Evolutionary conservation across 257 asterid species (phyloP).

Genomic region (Solanum boliviense): DNA sequence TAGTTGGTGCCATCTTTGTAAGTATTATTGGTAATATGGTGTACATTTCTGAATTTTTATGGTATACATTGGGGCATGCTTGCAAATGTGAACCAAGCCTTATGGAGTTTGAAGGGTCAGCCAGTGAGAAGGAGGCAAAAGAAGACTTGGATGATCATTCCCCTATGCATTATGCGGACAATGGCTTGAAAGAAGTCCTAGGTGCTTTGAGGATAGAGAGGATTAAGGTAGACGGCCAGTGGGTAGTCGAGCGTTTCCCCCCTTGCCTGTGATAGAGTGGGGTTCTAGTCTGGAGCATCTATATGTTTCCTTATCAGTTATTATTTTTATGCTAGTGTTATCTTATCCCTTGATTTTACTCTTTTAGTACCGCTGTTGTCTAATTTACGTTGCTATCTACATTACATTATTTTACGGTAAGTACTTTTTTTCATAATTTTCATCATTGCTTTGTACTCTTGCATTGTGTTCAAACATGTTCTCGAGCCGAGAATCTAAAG

Average conservation of each 20-base stretch:
- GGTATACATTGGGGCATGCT: neutral
- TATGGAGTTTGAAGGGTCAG: neutral
- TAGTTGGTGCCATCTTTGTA: neutral
- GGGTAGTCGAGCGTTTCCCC: neutral
- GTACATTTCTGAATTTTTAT: neutral
- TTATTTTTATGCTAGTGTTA: neutral
- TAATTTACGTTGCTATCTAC: neutral
- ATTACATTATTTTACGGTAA: neutral
- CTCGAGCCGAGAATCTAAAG: neutral
- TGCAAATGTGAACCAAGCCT: neutral
- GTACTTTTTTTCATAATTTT: neutral
- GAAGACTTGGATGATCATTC: neutral
- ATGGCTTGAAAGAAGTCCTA: neutral
- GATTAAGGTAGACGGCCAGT: neutral
- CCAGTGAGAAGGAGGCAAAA: neutral
- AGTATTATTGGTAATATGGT: neutral
- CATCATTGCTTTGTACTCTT: neutral
- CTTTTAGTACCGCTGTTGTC: neutral
- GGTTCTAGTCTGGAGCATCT: neutral
- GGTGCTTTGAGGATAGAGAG: neutral
- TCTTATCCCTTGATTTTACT: neutral
- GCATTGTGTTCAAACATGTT: neutral
- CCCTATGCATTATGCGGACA: neutral
- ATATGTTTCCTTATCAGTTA: neutral
- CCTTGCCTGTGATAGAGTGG: neutral